These are phyloP conservation scores for Podospora anserina DNA, from an alignment of 495 filamentous ascomycete genomes.

Conservation along the genomic window DNA sequence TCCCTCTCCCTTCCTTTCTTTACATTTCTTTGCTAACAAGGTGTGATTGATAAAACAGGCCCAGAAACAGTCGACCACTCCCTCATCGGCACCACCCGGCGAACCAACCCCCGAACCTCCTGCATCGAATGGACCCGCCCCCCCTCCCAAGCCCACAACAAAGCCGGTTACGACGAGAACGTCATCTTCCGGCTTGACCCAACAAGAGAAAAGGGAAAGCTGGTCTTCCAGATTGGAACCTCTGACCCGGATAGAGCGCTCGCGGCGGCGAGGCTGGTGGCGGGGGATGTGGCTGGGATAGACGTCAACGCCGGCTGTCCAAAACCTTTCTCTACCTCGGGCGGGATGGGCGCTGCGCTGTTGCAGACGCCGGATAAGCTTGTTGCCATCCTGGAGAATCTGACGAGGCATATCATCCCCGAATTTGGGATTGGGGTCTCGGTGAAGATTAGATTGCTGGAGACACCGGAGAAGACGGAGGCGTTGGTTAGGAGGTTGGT, in stretches of 20 bases:
- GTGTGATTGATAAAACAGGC: conserved; percentile 45
- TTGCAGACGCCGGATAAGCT: conserved; percentile 79
- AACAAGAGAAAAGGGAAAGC: conserved; percentile 60
- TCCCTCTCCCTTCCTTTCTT: conserved; percentile 10
- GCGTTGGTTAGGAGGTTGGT: conserved; percentile 70
- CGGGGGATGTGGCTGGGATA: conserved; percentile 82
- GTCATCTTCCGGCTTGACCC: conserved; percentile 85
- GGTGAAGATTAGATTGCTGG: conserved; percentile 90
- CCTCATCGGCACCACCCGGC: conserved; percentile 78
- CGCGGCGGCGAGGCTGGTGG: conserved; percentile 76
- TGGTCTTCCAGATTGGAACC: conserved; percentile 91
- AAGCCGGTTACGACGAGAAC: conserved; percentile 54
- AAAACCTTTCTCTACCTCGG: conserved; percentile 86
- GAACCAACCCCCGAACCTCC: conserved; percentile 65
- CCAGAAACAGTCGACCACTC: conserved; percentile 91
- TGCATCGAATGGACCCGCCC: conserved; percentile 80
- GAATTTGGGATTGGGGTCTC: conserved; percentile 83
- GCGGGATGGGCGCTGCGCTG: conserved; percentile 93
- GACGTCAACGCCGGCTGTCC: conserved; percentile 97
- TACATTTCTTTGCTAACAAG: conserved; percentile 3
- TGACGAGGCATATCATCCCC: conserved; percentile 73
- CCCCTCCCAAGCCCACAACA: conserved; percentile 62
- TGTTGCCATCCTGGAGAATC: conserved; percentile 70
- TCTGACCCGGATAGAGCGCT: conserved; percentile 77
- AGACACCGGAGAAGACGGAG: conserved; percentile 68